Evolutionary conservation across 805 yeast genomes (phyloP), one percentile per base, ranked within the genome.

Genomic region (Ogataea nitratoaversa): DNA sequence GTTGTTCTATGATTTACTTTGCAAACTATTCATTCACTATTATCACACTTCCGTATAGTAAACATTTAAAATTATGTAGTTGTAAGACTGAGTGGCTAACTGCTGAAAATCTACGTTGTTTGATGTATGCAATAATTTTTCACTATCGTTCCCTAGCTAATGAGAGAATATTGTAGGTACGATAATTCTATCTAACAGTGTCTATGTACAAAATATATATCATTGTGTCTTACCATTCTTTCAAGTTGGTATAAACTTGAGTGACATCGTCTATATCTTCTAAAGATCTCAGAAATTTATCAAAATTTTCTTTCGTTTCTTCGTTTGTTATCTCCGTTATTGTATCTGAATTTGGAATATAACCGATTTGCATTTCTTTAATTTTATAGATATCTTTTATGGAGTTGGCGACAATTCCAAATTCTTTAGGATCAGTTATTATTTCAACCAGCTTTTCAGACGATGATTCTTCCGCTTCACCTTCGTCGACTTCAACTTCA

Each of bases 241-340:
- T 71, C 49, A 77, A 67, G 57, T 88, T 91, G 23, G 86, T 74
- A 63, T 85, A 86, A 43, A 85, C 78, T 46, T 78, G 87, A 6
- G 87, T 79, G 17, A 91, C 85, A 52, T 93, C 98, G 36, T 83
- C 88, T n/a, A 88, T 66, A 25, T 81, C 87, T 39, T 87, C 95
- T 34, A 91, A 66, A 35, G 70, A 68, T 18, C 60, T 66, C 25
- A 82, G 59, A 27, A 89, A 76, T 53, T 78, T 84, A 13, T 72
- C 72, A 51, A 78, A 72, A 28, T 70, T 69, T 43, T 68, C 72
- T 42, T 61, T 67, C 7, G 70, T 63, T 3, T 78, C 88, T 19
- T 68, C 78, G 41, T 73, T 70, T 0, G 70, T 68, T 23, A 82
- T 72, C 9, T 69, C 73, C 3, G 79, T 79, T 45, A 67, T 63